These are phyloP conservation scores for Lepidium aucheri DNA, from an alignment of 345 rosid genomes.

Conservation along the genomic window DNA sequence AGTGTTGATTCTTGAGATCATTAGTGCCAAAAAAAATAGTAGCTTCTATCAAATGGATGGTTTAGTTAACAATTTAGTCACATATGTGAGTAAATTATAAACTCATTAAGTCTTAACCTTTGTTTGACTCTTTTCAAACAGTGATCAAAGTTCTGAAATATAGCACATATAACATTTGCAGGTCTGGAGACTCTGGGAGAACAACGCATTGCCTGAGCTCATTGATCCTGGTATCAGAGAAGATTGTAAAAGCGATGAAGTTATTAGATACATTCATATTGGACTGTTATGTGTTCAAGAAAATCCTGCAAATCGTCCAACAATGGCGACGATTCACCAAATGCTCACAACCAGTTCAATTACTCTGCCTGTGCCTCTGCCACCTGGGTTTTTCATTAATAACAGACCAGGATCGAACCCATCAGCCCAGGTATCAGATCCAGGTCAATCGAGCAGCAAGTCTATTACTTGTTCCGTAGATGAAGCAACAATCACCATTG, in stretches of 20 bases:
- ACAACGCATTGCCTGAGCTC: not conserved
- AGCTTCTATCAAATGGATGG: constrained; percentile 14
- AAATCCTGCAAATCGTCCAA: constrained; percentile 17
- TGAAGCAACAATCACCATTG: no score
- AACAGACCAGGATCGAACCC: not conserved
- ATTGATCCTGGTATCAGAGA: constrained; percentile 5
- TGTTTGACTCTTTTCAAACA: not conserved
- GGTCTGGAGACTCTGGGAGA: constrained; percentile 27
- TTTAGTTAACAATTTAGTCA: constrained; percentile 13
- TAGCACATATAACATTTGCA: not conserved
- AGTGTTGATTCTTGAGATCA: constrained; percentile 20
- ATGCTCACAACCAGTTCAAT: constrained; percentile 18
- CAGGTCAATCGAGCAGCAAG: no score
- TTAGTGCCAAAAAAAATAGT: constrained; percentile 17
- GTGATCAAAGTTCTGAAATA: not conserved
- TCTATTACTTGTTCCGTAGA: no score
- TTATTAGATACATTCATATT: constrained; percentile 17
- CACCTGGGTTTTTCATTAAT: constrained; percentile 14
- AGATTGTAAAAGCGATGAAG: constrained; percentile 1
- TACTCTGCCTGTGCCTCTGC: constrained; percentile 5
- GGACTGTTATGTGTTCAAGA: constrained; percentile 28
- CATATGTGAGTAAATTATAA: constrained; percentile 10
- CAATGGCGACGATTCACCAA: not conserved
- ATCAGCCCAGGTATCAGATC: no score
- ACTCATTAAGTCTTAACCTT: not conserved